A percentile compares a stretch with the other conserved stretches of the same genome.
Evolutionary conservation across 1,284 basidiomycete species (phyloP).

Genomic region (Leucoagaricus sp.): DNA sequence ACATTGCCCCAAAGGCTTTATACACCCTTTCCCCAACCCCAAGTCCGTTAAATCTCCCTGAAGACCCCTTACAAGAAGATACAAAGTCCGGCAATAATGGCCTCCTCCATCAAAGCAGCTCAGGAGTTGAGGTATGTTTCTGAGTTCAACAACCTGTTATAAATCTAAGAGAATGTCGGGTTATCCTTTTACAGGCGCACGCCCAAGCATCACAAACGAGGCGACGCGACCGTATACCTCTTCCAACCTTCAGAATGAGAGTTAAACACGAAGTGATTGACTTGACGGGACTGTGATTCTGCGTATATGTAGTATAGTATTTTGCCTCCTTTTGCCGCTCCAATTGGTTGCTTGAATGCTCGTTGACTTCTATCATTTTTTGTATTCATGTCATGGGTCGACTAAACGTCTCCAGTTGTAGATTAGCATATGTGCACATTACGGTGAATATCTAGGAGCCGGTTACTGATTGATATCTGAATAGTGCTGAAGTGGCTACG

Average conservation of each 20-base stretch:
- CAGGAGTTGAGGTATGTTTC: not conserved
- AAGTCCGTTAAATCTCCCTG: not conserved
- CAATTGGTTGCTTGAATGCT: not conserved
- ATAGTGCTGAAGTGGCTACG: not conserved
- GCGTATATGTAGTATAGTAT: too few species aligned
- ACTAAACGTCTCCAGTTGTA: too few species aligned
- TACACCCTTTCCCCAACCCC: constrained; percentile 8
- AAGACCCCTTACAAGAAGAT: not conserved
- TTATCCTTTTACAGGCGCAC: not conserved
- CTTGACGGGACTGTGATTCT: too few species aligned
- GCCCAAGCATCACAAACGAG: not conserved
- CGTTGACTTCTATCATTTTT: too few species aligned
- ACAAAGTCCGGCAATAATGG: not conserved
- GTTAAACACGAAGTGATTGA: constrained; percentile 8
- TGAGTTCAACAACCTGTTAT: not conserved
- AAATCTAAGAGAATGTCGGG: not conserved
- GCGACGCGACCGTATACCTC: not conserved
- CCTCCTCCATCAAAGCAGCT: too few species aligned
- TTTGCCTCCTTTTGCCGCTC: too few species aligned
- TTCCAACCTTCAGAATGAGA: constrained; percentile 1
- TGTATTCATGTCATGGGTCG: not conserved
- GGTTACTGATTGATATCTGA: not conserved
- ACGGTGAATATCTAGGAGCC: not conserved
- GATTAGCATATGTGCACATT: not conserved
- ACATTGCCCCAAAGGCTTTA: constrained; percentile 12